Percentiles rank a stretch among this genome's conserved stretches.
These are phyloP conservation scores for Candida koratica DNA, from an alignment of 805 yeast species.

Conservation along the genomic window DNA sequence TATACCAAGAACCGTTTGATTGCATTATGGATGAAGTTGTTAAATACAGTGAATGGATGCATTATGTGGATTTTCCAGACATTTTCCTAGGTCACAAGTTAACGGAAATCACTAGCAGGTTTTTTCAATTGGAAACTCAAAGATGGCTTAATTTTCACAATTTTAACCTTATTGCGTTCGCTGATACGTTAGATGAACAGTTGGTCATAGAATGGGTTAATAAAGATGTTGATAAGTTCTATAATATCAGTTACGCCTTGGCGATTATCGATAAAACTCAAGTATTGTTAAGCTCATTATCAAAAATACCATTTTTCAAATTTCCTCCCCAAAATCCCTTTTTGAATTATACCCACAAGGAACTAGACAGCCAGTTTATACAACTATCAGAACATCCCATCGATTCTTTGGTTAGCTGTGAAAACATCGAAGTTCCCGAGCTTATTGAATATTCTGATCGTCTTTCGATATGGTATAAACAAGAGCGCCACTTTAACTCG, in stretches of 20 bases:
- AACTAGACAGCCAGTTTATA: slow-evolving; percentile 1
- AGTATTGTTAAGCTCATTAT: neutral
- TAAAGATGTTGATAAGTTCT: slow-evolving; percentile 10
- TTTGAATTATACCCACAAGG: neutral
- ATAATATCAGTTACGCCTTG: neutral
- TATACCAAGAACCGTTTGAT: slow-evolving; percentile 34
- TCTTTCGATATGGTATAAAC: slow-evolving; percentile 52
- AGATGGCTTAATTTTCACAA: slow-evolving; percentile 12
- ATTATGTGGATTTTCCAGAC: slow-evolving; percentile 16
- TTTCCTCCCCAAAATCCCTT: slow-evolving; percentile 8
- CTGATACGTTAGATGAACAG: neutral
- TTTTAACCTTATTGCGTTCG: slow-evolving; percentile 10
- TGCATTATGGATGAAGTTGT: slow-evolving; percentile 50
- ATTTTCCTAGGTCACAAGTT: slow-evolving; percentile 14
- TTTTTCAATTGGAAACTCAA: slow-evolving; percentile 10
- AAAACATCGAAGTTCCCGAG: slow-evolving; percentile 28
- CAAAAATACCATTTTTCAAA: slow-evolving; percentile 22
- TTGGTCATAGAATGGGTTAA: slow-evolving; percentile 21
- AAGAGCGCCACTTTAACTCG: slow-evolving; percentile 28
- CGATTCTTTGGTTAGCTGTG: slow-evolving; percentile 18
- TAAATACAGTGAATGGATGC: slow-evolving; percentile 35
- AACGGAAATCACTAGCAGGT: neutral
- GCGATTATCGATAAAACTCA: neutral
- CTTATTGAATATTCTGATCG: slow-evolving; percentile 29
- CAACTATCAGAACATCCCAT: neutral